Base-by-base conservation (phyloP, 495 filamentous ascomycete genomes). In the Hypoxylon subgilvum region DNA sequence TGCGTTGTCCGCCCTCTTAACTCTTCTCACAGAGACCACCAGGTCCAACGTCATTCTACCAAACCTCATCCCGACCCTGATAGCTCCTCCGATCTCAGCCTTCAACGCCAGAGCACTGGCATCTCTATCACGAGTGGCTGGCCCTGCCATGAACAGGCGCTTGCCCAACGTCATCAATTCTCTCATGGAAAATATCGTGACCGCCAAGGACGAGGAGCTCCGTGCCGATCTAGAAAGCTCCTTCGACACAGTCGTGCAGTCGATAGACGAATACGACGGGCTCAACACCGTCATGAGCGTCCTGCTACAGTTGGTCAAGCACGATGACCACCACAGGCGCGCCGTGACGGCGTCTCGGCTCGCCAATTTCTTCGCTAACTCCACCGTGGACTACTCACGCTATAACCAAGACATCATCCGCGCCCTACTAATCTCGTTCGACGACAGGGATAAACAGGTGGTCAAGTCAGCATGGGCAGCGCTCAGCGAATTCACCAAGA, bases 61-160 rank as follows among this genome's bases (percentile, higher is more conserved):
- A 25, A 96, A 93, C 73, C 88, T 98, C 25, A 90, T 98, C 44
- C 94, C 94, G 0, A 97, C 91, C 0, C 80, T 98, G 17, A 87
- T 96, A 48, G 82, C 87, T 9, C 84, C 91, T 27, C 94, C 94
- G n/a, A 95, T 98, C 54, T 86, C 90, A 3, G 81, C 87, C 4
- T 98, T 98, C 83, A 97, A 97, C 63, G 94, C 94, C 52, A 89
- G 83, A 65, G 94, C 94, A 10, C 74, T 98, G 40, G 95, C 94
- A 31, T 97, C 94, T 21, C 73, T 98, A 53, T 90, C 94, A 38
- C 84, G 92, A 73, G 94, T 97, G 40, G 92, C 95, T 18, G 86
- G 90, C 23, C 77, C 86, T 25, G 84, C 94, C 48, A 92, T 98
- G 86, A 94, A 91, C 52, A 83, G 93, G 63, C 85, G 91, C 56